phyloP scores from a whole-genome alignment of 805 yeast genomes.

The Barnettozyma pratensis region DNA sequence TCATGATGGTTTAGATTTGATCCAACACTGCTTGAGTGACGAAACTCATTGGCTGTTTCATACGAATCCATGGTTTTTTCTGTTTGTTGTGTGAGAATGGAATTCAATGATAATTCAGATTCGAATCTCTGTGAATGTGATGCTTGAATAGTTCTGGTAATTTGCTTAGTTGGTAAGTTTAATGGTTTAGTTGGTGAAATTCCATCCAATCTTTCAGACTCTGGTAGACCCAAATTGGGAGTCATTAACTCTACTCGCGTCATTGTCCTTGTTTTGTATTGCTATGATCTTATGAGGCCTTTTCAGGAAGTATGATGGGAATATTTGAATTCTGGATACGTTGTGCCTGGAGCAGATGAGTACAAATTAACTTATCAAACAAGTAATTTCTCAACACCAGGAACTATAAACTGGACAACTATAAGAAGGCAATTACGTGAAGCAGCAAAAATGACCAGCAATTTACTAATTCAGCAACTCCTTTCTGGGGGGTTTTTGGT shows the following conservation, averaged over 20 bases:
- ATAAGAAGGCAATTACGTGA: too few relatives aligned
- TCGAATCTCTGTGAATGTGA: not conserved
- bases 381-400: too few relatives aligned
- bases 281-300: too few relatives aligned
- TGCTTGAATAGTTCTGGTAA: not conserved
- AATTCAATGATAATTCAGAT: constrained; percentile 10
- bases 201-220: constrained; percentile 7
- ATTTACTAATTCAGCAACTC: too few relatives aligned
- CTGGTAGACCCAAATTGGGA: constrained; percentile 2
- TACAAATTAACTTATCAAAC: too few relatives aligned
- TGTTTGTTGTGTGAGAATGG: constrained; percentile 12
- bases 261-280: not conserved
- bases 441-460: too few relatives aligned
- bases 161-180: constrained; percentile 5
- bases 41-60: constrained; percentile 20
- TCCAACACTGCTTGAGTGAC: not conserved
- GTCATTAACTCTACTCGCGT: constrained; percentile 3
- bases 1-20: too few relatives aligned
- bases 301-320: too few relatives aligned
- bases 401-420: too few relatives aligned
- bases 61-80: constrained; percentile 13
- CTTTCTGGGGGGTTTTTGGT: too few relatives aligned
- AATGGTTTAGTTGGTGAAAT: constrained; percentile 25
- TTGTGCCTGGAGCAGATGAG: too few relatives aligned
- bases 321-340: too few relatives aligned